Evolutionary conservation across 768 basidiomycete species (phyloP), one percentile per base, ranked within the genome.

Genomic region (Mycena galericulata): DNA sequence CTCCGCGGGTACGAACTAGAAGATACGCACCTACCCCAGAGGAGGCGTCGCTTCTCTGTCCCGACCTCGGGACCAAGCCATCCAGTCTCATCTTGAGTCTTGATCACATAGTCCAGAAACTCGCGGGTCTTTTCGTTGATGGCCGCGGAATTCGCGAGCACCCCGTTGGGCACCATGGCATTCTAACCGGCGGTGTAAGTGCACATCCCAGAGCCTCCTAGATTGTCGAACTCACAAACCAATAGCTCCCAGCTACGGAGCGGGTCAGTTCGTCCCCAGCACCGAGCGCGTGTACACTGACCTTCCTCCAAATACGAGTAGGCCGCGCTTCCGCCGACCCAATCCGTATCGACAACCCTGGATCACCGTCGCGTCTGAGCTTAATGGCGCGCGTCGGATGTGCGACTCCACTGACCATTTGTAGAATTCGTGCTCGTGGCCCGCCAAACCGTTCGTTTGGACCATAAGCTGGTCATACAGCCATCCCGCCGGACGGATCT

Each of bases 1-100:
- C 2, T 12, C 17, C 14, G 22, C n/a, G n/a, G 20, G 6, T 5
- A 17, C 32, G 18, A 9, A 6, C 34, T 3, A 14, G 61, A 34
- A 50, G 29, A 61, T 24, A 58, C 75, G 15, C 57, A 85, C 83
- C 86, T 80, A 62, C 87, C 87, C 87, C 87, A 88, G 6, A 88
- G 77, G 63, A 83, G 84, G 7, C 86, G 79, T 34, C 86, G 84
- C 71, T 87, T 87, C 32, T 79, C 82, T 11, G 85, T 87, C 62
- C 82, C 82, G 14, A 86, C 85, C 71, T 87, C 87, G 8, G 87
- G 87, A 1, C 87, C 87, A 32, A 88, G 79, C 87, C 87, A 88
- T 3, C 87, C 87, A 11, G 83, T 83, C 24, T 80, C 80, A 68
- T 87, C 86, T 73, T 88, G 87, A 61, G 86, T 82, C 51, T 79